Evolutionary conservation across 2,329 filamentous ascomycete species (phyloP), one percentile per base, ranked within the genome.

Genomic region (Ceratocystis ficicola): DNA sequence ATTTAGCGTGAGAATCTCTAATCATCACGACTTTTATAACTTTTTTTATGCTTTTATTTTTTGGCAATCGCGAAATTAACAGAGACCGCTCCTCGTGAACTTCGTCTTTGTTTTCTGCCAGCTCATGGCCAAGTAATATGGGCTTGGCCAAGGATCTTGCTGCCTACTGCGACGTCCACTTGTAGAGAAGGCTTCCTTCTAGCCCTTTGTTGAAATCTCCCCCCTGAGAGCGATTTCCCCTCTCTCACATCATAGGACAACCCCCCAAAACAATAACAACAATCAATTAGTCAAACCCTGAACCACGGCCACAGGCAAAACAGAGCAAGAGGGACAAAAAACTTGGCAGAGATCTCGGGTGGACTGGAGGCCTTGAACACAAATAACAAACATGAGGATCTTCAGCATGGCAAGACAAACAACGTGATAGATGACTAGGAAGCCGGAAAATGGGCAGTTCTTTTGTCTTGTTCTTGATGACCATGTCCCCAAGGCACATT

Each of bases 111-210:
- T 41, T 30, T 28, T 30, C 55, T 59, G 55, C 55, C 44, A 63
- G 22, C 25, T 30, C 59, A 63, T 30, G 12, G 30, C 36, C 36
- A 36, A 63, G 44, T 63, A 63, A 63, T 30, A 63, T 63, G 44
- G 50, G 44, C 7, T 28, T 63, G 25, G 8, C 44, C 44, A 48
- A n/a, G 62, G 62, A 30, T 63, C 61, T 36, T 28, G 10, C 50
- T 55, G 50, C 50, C 50, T n/a, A 57, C 28, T 36, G 20, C 28
- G 7, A 59, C 55, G 25, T n/a, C 15, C n/a, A 59, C 25, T 36
- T 25, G 55, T 15, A n/a, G 25, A 32, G 25, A 59, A 59, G 28
- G 3, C 25, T 12, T 20, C 28, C 25, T 36, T 59, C 55, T 59
- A 20, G 55, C 55, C 55, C 55, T 59, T 36, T 59, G 55, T 8